Base-by-base conservation (phyloP, 345 rosid species). In the Boechera stricta region DNA sequence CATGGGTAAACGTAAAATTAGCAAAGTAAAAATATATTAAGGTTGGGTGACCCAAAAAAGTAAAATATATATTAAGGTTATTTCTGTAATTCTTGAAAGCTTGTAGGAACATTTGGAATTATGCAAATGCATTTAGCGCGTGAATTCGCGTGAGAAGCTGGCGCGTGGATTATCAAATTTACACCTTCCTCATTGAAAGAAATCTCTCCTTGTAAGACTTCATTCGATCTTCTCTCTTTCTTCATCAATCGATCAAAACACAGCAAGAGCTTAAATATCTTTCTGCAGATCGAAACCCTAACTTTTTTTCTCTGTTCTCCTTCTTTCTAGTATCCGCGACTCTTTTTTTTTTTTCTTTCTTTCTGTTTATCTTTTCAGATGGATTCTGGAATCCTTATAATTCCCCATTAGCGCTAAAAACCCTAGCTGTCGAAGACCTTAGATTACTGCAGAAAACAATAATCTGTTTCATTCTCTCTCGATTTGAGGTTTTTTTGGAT, bases 241-340 rank as follows among this genome's bases (percentile, higher is more conserved):
- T 52, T 39, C 78, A 5, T 77, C 78, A 26, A 60, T 82, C 80
- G 72, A 83, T 82, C 72, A 68, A 75, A 73, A 69, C 10, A 28
- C 71, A 49, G 16, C 32, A 38, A 48, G 6, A 52, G 44, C 67
- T 1, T 57, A 28, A 57, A 2, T 29, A 18, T 18, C 24, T 44
- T 48, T 38, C 52, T 33, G 70, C 57, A 64, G 79, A 77, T 84
- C 83, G 61, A 29, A 84, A 55, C 83, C 86, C 79, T 68, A 67
- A 69, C 31, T 41, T 47, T 18, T 55, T n/a, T 45, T 16, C 54
- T 13, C 35, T 21, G 39, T 35, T 54, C 65, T 54, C 44, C 29
- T 41, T 6, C 4, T 52, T 42, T 13, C 12, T 45, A 7, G 53
- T 64, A 42, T 53, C 63, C 9, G 41, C 41, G 38, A 18, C 16